Percentiles rank a stretch among this genome's conserved stretches.
Conservation (phyloP, 225 moss, liverwort and hornwort genomes). For the Neckera pumila region DNA sequence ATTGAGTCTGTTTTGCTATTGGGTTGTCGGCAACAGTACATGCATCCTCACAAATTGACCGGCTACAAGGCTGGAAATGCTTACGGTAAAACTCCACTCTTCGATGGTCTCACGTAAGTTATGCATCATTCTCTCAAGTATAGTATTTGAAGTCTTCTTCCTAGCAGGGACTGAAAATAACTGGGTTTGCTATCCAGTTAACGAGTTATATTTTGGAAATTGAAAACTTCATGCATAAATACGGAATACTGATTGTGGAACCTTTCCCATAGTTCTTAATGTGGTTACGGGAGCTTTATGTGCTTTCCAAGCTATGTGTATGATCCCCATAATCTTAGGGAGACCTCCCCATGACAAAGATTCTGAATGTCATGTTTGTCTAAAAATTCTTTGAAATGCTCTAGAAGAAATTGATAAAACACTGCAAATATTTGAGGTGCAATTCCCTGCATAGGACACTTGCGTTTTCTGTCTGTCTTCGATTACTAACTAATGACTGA, state of each 20-base stretch:
- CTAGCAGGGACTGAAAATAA: background rate
- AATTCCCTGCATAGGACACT: background rate
- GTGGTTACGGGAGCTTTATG: background rate
- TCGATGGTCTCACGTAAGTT: slow-evolving; percentile 21
- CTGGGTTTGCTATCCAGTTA: background rate
- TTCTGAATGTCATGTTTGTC: background rate
- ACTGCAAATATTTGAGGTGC: background rate
- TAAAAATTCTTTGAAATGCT: background rate
- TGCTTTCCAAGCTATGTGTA: background rate
- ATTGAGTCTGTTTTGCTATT: no score
- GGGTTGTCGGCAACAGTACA: no score
- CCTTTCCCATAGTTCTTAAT: no score
- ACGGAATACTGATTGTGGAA: background rate
- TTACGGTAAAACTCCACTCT: slow-evolving; percentile 11
- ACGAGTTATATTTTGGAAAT: no score
- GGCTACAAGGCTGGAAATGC: slow-evolving; percentile 26
- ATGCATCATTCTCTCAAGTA: background rate
- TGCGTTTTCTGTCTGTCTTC: background rate
- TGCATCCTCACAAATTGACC: slow-evolving; percentile 12
- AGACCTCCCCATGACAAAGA: background rate
- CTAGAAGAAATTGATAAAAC: background rate
- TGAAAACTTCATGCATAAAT: no score
- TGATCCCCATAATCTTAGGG: no score
- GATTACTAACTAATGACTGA: background rate
- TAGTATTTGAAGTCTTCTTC: background rate